Evolutionary conservation across 1,284 basidiomycete species (phyloP).

Genomic region (Melampsora americana): DNA sequence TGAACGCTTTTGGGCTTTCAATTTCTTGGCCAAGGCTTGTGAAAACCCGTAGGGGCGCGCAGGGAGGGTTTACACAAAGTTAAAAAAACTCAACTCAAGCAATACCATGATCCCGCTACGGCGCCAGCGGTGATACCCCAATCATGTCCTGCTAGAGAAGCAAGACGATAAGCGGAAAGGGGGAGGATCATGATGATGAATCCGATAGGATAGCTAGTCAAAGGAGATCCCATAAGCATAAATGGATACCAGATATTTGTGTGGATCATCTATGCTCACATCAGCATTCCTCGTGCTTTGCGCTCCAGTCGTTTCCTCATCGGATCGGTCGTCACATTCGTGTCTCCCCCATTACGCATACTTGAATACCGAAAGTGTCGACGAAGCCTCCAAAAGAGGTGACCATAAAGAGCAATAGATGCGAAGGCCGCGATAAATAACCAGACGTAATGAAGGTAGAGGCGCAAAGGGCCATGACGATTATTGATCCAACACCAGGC

Average conservation of each 20-base stretch:
- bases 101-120: constrained; percentile 21
- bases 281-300: constrained; percentile 36
- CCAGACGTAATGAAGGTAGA: constrained; percentile 41
- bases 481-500: constrained; percentile 42
- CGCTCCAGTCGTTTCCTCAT: constrained; percentile 32
- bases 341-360: not conserved
- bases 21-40: too few relatives aligned
- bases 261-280: constrained; percentile 2
- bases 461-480: constrained; percentile 17
- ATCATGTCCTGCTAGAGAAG: constrained; percentile 39
- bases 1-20: too few relatives aligned
- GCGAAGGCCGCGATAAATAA: constrained; percentile 37
- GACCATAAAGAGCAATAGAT: constrained; percentile 40
- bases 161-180: constrained; percentile 32
- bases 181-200: constrained; percentile 42
- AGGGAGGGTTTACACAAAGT: not conserved
- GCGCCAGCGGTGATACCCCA: constrained; percentile 35
- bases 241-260: not conserved
- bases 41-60: too few relatives aligned
- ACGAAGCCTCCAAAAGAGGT: constrained; percentile 25
- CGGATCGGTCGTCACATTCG: not conserved
- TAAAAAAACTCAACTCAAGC: constrained; percentile 24
- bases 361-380: constrained; percentile 24
- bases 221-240: not conserved
- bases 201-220: constrained; percentile 33